Percentiles rank a stretch among this genome's conserved stretches.
Evolutionary conservation across 2,329 filamentous ascomycete genomes (phyloP).

Genomic region (Fusarium sp.): DNA sequence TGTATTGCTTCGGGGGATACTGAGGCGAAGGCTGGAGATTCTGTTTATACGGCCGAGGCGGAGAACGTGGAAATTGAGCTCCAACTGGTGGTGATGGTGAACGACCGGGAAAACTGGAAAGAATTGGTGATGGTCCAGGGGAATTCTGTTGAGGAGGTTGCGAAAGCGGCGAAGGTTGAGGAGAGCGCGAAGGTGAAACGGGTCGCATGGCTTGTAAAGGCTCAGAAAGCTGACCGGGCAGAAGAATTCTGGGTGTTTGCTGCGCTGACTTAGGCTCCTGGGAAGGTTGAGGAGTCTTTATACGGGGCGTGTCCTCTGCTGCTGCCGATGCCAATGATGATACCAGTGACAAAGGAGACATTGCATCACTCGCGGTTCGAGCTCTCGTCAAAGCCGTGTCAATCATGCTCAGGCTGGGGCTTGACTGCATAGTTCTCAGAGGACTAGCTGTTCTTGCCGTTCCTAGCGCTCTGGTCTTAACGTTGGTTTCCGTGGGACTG

Average conservation of each 20-base stretch:
- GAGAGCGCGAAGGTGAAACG: conserved; percentile 35
- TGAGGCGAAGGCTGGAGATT: conserved; percentile 20
- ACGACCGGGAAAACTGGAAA: conserved; percentile 25
- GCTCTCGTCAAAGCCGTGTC: conserved; percentile 38
- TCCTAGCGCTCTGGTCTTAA: conserved; percentile 33
- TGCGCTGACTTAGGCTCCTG: conserved; percentile 27
- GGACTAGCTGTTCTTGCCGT: conserved; percentile 44
- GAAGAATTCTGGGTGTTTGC: conserved; percentile 33
- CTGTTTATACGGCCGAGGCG: conserved; percentile 9
- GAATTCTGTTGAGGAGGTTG: conserved; percentile 38
- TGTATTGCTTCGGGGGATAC: conserved; percentile 29
- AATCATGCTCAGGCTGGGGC: conserved; percentile 41
- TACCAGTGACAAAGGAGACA: conserved; percentile 42
- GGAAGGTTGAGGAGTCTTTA: conserved; percentile 32
- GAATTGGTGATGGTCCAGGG: conserved; percentile 30
- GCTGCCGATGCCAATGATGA: conserved; percentile 28
- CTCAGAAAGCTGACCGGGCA: conserved; percentile 34
- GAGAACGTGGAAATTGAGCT: conserved; percentile 14
- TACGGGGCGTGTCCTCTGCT: conserved; percentile 30
- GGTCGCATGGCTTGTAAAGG: conserved; percentile 26
- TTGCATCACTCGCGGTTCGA: conserved; percentile 45
- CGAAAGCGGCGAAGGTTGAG: conserved; percentile 38
- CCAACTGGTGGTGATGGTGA: background rate
- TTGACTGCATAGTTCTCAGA: conserved; percentile 46
- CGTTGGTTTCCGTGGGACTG: conserved; percentile 38